phyloP scores from a whole-genome alignment of 495 filamentous ascomycete genomes.

The Opeltia flavorubescens region DNA sequence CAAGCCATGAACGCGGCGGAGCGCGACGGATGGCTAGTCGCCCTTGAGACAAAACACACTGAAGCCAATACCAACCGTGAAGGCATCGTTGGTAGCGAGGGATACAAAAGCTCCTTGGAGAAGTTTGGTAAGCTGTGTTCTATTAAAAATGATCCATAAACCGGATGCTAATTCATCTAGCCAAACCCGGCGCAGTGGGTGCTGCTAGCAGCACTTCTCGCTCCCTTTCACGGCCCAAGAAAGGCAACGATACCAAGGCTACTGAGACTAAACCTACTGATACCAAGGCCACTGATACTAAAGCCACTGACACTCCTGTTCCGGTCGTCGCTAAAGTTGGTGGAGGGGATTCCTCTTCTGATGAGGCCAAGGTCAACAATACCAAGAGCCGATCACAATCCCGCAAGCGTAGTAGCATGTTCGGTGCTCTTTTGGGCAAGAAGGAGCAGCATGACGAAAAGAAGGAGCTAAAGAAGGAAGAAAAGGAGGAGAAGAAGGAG shows the following conservation, averaged over 20 bases:
- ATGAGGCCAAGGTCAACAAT: conserved; percentile 29
- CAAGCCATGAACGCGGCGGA: conserved; percentile 58
- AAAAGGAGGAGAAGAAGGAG: conserved; percentile 34
- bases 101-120: conserved; percentile 66
- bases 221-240: conserved; percentile 35
- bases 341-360: conserved; percentile 17
- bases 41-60: conserved; percentile 57
- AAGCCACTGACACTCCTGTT: conserved; percentile 5
- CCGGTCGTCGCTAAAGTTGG: conserved; percentile 15
- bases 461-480: conserved; percentile 36
- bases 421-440: conserved; percentile 61
- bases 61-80: conserved; percentile 66
- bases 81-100: conserved; percentile 52
- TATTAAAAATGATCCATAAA: neutral
- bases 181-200: conserved; percentile 36
- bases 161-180: conserved; percentile 14
- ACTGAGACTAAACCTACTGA: conserved; percentile 23
- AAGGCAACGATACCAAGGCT: conserved; percentile 34
- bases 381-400: conserved; percentile 62
- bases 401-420: conserved; percentile 74
- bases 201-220: conserved; percentile 28
- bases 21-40: conserved; percentile 80
- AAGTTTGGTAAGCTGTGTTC: conserved; percentile 37
- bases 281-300: conserved; percentile 9
- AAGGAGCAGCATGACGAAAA: conserved; percentile 39